Base-by-base conservation (phyloP, 1,284 basidiomycete species). In the Ceratobasidium sp. region DNA sequence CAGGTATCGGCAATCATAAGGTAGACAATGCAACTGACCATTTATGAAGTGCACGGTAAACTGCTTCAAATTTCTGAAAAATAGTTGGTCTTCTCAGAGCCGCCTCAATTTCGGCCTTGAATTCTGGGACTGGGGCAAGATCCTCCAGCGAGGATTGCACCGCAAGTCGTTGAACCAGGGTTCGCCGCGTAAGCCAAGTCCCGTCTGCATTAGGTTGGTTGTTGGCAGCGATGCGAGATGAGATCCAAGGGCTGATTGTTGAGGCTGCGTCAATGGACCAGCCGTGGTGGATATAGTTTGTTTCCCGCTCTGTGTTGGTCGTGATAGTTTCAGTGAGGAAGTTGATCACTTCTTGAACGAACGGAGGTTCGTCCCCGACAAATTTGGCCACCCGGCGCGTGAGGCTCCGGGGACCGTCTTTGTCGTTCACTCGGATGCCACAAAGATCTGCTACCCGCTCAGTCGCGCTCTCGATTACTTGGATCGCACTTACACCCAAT, bases 201-300 rank as follows among this genome's bases (percentile, higher is more conserved):
- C 49, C 59, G 8, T 13, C 14, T 2, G 1, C 2, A 27, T 14
- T 39, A 1, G 49, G 19, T 30, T 42, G 13, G 21, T 53, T 41
- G 7, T 25, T 5, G n/a, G 29, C 30, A n/a, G 19, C 30, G 23
- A 53, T 42, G 25, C 59, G 49, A 1, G 59, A 52, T 23, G 11
- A 19, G 16, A n/a, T 53, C 59, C 59, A 64, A 2, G 59, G 59
- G 2, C 19, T 5, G 13, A 39, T 36, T 4, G 23, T 52, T 23
- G 47, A 52, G 6, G 36, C 13, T 16, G 47, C 49, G 19, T 16
- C 47, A 16, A n/a, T 13, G 19, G 59, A 53, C 59, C 59, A 64
- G 11, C 59, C 59, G 5, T 52, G 49, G 36, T 64, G 59, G 6
- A 39, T 21, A 19, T 52, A 64, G 25, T 52, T 64, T 1, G 59